Evolutionary conservation across 805 yeast species (phyloP).

Genomic region (Starmerella etchellsii): DNA sequence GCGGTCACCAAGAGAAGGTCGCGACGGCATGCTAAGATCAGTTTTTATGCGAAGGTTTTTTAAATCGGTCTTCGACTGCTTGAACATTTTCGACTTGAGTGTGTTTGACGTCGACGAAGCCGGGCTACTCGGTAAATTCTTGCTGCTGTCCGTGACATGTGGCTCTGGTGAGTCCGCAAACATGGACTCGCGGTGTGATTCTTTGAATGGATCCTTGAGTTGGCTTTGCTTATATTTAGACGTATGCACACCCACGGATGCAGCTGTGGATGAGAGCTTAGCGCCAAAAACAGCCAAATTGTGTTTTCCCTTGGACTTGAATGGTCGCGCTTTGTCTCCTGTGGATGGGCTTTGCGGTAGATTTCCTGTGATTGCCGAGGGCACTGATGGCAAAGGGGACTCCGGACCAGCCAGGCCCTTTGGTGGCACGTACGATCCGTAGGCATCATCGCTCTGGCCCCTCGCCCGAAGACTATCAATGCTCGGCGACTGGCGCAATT

Average conservation of each 20-base stretch:
- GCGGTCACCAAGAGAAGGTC: slow-evolving; percentile 22
- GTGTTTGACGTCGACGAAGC: background rate
- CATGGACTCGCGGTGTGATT: slow-evolving; percentile 9
- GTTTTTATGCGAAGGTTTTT: slow-evolving; percentile 20
- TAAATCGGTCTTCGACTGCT: slow-evolving; percentile 24
- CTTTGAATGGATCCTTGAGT: slow-evolving; percentile 8
- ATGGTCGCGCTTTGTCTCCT: slow-evolving; percentile 11
- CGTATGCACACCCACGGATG: slow-evolving; percentile 26
- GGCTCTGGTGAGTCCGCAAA: slow-evolving; percentile 12
- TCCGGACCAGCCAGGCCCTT: background rate
- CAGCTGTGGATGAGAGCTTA: slow-evolving; percentile 23
- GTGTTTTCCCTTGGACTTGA: slow-evolving; percentile 16
- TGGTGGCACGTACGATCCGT: background rate
- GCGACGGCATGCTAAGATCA: slow-evolving; percentile 23
- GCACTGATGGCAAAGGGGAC: slow-evolving; percentile 2
- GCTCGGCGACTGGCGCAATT: slow-evolving; percentile 3
- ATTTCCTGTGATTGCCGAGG: background rate
- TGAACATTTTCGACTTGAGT: slow-evolving; percentile 27
- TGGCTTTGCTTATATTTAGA: slow-evolving; percentile 14
- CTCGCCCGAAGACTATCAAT: background rate
- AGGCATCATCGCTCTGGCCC: background rate
- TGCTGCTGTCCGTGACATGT: background rate
- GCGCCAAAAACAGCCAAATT: slow-evolving; percentile 21
- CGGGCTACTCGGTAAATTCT: background rate
- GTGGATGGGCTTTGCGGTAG: slow-evolving; percentile 5